Conservation (phyloP, 495 filamentous ascomycete genomes). For the Oleoguttula mirabilis region DNA sequence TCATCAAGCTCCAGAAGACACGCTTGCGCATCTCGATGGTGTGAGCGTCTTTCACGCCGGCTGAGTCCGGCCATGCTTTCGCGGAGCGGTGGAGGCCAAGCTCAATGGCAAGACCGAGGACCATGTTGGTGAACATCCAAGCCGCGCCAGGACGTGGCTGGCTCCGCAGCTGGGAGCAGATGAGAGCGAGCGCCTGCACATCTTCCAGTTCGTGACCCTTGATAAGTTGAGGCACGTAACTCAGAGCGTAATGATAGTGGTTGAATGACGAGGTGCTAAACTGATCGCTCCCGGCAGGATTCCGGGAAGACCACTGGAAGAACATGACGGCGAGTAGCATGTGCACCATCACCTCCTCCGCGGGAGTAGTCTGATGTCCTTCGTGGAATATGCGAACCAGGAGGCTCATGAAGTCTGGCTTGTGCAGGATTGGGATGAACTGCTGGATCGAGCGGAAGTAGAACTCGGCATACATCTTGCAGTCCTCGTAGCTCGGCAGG, state of each 20-base stretch:
- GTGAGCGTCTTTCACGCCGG: constrained; percentile 34
- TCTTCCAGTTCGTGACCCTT: constrained; percentile 47
- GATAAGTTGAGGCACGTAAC: constrained; percentile 51
- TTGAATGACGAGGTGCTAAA: constrained; percentile 53
- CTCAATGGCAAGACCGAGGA: constrained; percentile 55
- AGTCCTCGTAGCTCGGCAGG: constrained; percentile 31
- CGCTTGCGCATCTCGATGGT: constrained; percentile 60
- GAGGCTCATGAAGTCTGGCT: constrained; percentile 52
- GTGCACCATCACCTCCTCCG: constrained; percentile 60
- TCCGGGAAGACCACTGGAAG: constrained; percentile 57
- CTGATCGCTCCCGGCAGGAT: constrained; percentile 39
- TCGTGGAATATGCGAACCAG: constrained; percentile 32
- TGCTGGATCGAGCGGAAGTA: constrained; percentile 60
- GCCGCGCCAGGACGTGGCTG: constrained; percentile 70
- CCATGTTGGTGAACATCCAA: constrained; percentile 48
- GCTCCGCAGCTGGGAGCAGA: constrained; percentile 55
- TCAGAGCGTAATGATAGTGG: constrained; percentile 63
- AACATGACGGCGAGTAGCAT: constrained; percentile 68
- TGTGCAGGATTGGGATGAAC: constrained; percentile 62
- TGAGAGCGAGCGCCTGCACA: constrained; percentile 58
- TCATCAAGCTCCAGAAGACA: constrained; percentile 58
- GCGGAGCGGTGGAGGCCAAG: constrained; percentile 59
- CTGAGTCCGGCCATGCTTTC: constrained; percentile 43
- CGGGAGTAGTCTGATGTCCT: constrained; percentile 35
- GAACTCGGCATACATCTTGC: constrained; percentile 52